Evolutionary conservation across 495 filamentous ascomycete genomes (phyloP).

Genomic region (Thozetella sp.): DNA sequence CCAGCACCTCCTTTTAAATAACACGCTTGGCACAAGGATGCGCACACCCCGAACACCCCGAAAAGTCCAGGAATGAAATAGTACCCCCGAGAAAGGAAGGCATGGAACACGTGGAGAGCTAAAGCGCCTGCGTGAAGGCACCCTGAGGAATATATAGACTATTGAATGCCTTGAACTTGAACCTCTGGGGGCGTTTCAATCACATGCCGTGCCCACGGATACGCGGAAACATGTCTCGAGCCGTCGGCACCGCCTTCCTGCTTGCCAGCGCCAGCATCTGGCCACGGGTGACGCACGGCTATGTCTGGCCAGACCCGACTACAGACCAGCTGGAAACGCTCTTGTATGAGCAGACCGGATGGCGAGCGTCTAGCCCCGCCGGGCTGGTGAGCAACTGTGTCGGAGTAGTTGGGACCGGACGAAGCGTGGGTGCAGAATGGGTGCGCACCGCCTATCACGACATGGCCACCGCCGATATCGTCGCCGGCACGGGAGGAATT

Average conservation of each 20-base stretch:
- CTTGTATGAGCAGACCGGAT: background rate
- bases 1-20: no score
- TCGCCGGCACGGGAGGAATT: no score
- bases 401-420: background rate
- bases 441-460: background rate
- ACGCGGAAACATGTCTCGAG: background rate
- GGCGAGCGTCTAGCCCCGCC: background rate
- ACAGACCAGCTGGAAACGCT: background rate
- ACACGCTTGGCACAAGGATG: no score
- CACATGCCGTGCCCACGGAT: no score
- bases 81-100: no score
- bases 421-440: background rate
- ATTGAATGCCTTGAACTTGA: no score
- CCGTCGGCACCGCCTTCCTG: background rate
- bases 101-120: no score
- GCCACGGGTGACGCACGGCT: background rate
- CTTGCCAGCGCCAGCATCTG: background rate
- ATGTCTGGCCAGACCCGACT: background rate
- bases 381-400: background rate
- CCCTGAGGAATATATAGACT: no score
- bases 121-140: no score
- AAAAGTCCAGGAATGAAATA: no score
- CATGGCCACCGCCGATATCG: background rate
- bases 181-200: no score
- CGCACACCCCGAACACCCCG: no score